These are phyloP conservation scores for Phenoliferia sp. DNA, from an alignment of 1,284 basidiomycete species.

Conservation along the genomic window DNA sequence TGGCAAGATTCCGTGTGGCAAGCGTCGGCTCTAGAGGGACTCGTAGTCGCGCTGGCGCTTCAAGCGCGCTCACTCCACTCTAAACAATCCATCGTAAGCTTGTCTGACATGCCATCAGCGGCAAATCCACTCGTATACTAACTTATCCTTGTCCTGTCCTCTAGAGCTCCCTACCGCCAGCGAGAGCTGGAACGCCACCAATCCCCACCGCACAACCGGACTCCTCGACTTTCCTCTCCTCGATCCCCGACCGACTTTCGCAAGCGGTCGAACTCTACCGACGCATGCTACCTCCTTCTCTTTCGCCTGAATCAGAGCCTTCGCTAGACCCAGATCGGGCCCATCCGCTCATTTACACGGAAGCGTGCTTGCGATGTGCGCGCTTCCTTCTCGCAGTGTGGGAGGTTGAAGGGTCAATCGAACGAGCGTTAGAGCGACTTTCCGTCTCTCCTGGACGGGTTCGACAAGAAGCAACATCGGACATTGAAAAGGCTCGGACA, in stretches of 20 bases:
- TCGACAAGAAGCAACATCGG: neutral
- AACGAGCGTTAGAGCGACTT: slow-evolving; percentile 18
- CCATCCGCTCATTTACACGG: slow-evolving; percentile 34
- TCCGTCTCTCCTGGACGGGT: neutral
- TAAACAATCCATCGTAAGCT: neutral
- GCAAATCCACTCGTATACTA: neutral
- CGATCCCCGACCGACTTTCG: slow-evolving; percentile 34
- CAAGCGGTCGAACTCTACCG: slow-evolving; percentile 29
- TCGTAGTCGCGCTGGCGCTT: slow-evolving; percentile 48
- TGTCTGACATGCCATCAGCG: too few species aligned
- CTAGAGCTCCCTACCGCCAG: slow-evolving; percentile 2
- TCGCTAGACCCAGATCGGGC: slow-evolving; percentile 26
- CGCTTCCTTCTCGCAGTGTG: slow-evolving; percentile 27
- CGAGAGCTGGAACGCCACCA: slow-evolving; percentile 9
- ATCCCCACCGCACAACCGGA: slow-evolving; percentile 4
- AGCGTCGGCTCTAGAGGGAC: slow-evolving; percentile 74
- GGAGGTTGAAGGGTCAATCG: slow-evolving; percentile 21
- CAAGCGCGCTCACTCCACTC: slow-evolving; percentile 12
- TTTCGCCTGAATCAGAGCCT: neutral
- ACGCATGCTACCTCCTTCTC: slow-evolving; percentile 28
- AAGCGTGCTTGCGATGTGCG: slow-evolving; percentile 31
- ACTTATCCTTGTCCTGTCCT: neutral
- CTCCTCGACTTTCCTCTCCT: slow-evolving; percentile 27
- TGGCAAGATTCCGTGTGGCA: slow-evolving; percentile 78
- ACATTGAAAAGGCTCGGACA: neutral